Base-by-base conservation (phyloP, 2,329 filamentous ascomycete species). In the Trichoderma sp. region DNA sequence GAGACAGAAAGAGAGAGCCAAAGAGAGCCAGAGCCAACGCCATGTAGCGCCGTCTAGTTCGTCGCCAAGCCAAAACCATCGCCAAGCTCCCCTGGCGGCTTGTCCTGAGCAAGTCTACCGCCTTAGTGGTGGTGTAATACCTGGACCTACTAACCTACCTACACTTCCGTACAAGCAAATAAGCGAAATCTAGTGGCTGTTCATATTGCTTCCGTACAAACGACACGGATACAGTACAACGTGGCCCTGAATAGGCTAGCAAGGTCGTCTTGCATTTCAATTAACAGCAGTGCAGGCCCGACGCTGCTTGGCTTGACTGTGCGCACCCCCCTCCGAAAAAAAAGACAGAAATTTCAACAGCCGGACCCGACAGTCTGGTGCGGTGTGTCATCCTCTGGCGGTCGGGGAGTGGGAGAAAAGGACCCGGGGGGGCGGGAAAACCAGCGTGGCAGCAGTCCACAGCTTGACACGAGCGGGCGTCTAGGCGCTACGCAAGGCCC, bases 361-460 rank as follows among this genome's bases (percentile, higher is more conserved):
- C 65, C 56, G 65, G 65, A 67, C 65, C 65, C 65, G 65, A 67
- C 65, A 67, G 65, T 67, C 18, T 67, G 65, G 65, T 60, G 65
- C 65, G 56, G 65, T 60, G 64, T 59, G 65, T 67, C 65, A 67
- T 67, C 43, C 65, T 51, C 65, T 54, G 43, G 52, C 52, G 34
- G 34, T 66, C 63, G 63, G 63, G 56, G 56, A 39, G 56, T 59
- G 30, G 18, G 34, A 24, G 26, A 37, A 18, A 52, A 37, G 18
- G 21, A 14, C 26, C 52, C 24, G 28, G 52, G 51, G 5, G 26
- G 37, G 39, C 16, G 16, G 39, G 39, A 18, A 43, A 43, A n/a
- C 18, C 46, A 49, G 46, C 46, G 43, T 49, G 43, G 43, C 43
- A 49, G 43, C 43, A 49, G 43, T 49, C 43, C 18, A 49, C n/a